These are phyloP conservation scores for Alloteropsis angusta DNA, from an alignment of 202 grass and related monocot genomes.

Conservation along the genomic window DNA sequence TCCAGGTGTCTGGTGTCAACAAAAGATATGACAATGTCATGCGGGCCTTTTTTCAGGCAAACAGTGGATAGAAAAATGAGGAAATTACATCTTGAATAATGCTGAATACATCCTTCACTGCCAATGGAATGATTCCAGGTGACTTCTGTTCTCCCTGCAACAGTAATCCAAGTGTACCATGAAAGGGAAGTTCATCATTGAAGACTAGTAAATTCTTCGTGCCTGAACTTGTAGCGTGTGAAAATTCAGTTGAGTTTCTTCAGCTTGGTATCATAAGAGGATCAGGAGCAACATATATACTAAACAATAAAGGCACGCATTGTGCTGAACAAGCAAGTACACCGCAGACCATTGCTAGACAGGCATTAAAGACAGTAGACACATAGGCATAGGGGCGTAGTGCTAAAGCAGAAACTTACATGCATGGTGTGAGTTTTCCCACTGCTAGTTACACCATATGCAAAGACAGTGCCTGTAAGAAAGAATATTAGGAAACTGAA, in stretches of 20 bases:
- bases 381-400: not conserved
- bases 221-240: not conserved
- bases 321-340: constrained; percentile 5
- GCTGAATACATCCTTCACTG: constrained; percentile 97
- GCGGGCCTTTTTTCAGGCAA: not conserved
- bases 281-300: not conserved
- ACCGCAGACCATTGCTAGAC: not conserved
- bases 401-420: constrained; percentile 43
- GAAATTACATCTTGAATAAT: constrained; percentile 95
- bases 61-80: constrained; percentile 18
- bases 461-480: constrained; percentile 89
- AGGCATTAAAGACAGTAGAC: constrained; percentile 6
- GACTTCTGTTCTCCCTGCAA: constrained; percentile 94
- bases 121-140: constrained; percentile 92
- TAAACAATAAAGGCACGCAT: constrained; percentile 5
- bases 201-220: not conserved
- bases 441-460: constrained; percentile 96
- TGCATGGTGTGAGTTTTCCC: constrained; percentile 99
- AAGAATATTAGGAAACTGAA: constrained; percentile 16
- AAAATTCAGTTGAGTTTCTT: not conserved
- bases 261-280: constrained; percentile 7
- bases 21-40: constrained; percentile 36
- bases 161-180: not conserved
- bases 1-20: constrained; percentile 68
- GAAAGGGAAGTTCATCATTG: not conserved